Evolutionary conservation across 768 basidiomycete genomes (phyloP), one percentile per base, ranked within the genome.

Genomic region (Tephrocybe rancida): DNA sequence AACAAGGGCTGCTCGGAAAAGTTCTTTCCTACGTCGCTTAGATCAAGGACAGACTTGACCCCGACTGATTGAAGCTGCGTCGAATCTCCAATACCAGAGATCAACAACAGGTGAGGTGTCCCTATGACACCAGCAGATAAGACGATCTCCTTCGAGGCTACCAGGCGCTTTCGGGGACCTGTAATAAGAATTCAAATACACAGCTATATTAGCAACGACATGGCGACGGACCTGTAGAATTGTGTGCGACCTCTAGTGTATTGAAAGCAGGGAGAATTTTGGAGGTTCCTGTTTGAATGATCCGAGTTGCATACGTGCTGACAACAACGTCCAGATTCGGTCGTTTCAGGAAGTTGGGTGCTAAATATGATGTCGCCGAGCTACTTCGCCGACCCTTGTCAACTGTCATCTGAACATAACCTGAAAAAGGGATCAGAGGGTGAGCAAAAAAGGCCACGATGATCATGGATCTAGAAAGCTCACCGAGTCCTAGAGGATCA

Each of bases 61-160:
- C 63, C 63, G 2, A 70, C 42, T 1, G 45, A 25, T 16, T 50
- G 21, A 1, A 73, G 59, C 10, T 37, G 51, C 4, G 47, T 49
- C 5, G 48, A 21, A 22, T 68, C 59, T 13, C 74, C 73, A 35
- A 75, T n/a, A n/a, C n/a, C n/a, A n/a, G n/a, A n/a, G n/a, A n/a
- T n/a, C n/a, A n/a, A n/a, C n/a, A n/a, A n/a, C 16, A 75, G 64
- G 14, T 60, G 63, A 1, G 74, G 73, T 0, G 72, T 75, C 16
- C 64, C 66, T 32, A 75, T 61, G 8, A 68, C 56, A 1, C 75
- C 74, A 10, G 73, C 70, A n/a, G 45, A 47, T 14, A 47, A 35
- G 10, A 48, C 37, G 10, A 48, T 9, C 29, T 48, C 46, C 18
- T 48, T 48, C n/a, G 35, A 35, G n/a, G 34, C 35, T n/a, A 25